Conservation (phyloP, 1,284 basidiomycete species). For the Singerocomus inundabilis region DNA sequence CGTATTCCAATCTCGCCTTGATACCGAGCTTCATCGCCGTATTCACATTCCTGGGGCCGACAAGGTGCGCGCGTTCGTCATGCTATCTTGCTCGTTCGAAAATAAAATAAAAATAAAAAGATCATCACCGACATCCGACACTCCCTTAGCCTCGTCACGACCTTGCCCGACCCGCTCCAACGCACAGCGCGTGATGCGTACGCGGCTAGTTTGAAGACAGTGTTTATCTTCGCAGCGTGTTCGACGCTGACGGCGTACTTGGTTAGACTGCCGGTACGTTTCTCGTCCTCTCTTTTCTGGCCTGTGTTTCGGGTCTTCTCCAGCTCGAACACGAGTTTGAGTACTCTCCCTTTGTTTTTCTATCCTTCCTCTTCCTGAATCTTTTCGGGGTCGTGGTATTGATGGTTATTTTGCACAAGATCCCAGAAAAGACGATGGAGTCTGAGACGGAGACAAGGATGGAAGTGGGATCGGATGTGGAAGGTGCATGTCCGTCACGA, state of each 20-base stretch:
- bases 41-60: constrained; percentile 15
- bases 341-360: no score
- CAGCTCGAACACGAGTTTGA: no score
- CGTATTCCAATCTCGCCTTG: constrained; percentile 19
- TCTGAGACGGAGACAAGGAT: no score
- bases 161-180: constrained; percentile 47
- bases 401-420: constrained; percentile 39
- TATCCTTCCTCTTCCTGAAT: no score
- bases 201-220: constrained; percentile 60
- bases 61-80: constrained; percentile 9
- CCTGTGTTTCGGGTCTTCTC: no score
- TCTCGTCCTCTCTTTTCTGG: no score
- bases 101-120: no score
- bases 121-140: constrained; percentile 16
- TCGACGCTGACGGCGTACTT: constrained; percentile 67
- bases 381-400: no score
- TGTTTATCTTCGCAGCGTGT: constrained; percentile 70
- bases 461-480: neutral
- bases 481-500: neutral
- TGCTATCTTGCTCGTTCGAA: no score
- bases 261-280: constrained; percentile 58
- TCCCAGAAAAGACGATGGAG: constrained; percentile 49
- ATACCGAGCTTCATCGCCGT: constrained; percentile 15
- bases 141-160: constrained; percentile 13
- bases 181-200: constrained; percentile 69